Evolutionary conservation across 306 rosid genomes (phyloP).

Genomic region (Glycine soja): DNA sequence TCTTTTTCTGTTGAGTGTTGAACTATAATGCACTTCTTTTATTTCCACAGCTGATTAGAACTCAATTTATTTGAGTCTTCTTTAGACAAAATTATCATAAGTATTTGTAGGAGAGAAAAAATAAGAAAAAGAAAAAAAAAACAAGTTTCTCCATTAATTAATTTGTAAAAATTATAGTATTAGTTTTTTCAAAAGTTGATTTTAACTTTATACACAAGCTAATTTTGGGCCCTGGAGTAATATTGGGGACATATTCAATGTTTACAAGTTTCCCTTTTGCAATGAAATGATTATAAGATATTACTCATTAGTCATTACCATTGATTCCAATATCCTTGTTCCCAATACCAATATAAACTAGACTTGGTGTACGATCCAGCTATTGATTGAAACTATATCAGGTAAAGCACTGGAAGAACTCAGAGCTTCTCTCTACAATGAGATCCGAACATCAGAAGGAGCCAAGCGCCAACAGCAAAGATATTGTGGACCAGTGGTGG

Average conservation of each 20-base stretch:
- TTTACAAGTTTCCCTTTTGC: background rate
- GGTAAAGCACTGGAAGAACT: constrained; percentile 89
- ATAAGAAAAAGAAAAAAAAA: too few species aligned
- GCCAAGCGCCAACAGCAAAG: constrained; percentile 94
- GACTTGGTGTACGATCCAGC: background rate
- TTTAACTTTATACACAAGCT: background rate
- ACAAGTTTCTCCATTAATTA: too few species aligned
- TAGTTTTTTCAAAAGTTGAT: background rate
- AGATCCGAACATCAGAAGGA: constrained; percentile 87
- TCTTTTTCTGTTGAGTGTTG: background rate
- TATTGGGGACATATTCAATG: background rate
- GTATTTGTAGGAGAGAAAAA: too few species aligned
- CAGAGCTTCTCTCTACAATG: constrained; percentile 82
- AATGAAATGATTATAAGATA: background rate
- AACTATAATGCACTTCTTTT: constrained; percentile 1
- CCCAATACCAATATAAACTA: constrained; percentile 5
- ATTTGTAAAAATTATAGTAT: too few species aligned
- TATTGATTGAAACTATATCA: constrained; percentile 47
- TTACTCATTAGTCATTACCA: background rate
- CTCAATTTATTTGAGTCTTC: background rate
- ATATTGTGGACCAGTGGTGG: constrained; percentile 79
- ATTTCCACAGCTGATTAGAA: background rate
- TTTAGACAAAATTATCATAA: too few species aligned
- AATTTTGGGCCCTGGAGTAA: background rate
- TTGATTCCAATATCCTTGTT: constrained; percentile 19